Evolutionary conservation across 768 basidiomycete genomes (phyloP).

Genomic region (Mycena indigotica): DNA sequence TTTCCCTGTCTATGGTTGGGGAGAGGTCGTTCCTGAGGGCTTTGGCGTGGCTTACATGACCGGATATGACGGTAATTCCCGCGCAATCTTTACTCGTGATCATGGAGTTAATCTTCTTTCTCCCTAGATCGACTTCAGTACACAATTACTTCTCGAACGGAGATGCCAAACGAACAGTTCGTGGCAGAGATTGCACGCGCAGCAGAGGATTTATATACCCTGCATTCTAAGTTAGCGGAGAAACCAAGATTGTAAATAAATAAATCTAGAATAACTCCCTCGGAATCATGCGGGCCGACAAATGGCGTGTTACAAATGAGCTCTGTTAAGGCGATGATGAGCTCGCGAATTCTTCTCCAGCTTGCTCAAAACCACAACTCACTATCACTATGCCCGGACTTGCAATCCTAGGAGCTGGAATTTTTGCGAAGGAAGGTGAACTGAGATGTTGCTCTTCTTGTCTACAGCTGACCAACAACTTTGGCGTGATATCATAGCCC

Average conservation of each 20-base stretch:
- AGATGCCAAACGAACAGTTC: conserved; percentile 80
- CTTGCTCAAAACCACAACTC: neutral
- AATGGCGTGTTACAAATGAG: conserved; percentile 1
- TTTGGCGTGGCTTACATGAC: conserved; percentile 96
- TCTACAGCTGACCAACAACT: conserved; percentile 27
- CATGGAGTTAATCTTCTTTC: neutral
- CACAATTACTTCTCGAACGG: conserved; percentile 83
- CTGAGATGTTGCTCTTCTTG: conserved; percentile 27
- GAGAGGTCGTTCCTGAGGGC: conserved; percentile 91
- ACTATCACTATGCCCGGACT: conserved; percentile 47
- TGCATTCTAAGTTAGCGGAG: conserved; percentile 43
- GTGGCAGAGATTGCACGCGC: conserved; percentile 65
- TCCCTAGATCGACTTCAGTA: conserved; percentile 74
- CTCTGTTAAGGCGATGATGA: neutral
- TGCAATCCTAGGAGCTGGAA: conserved; percentile 80
- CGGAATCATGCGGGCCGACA: neutral
- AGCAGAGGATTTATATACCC: conserved; percentile 66
- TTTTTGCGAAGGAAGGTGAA: conserved; percentile 76
- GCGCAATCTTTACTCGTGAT: neutral
- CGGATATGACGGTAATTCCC: conserved; percentile 68
- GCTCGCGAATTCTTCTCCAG: neutral
- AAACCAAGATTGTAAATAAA: conserved; percentile 39
- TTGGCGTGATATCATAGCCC: conserved; percentile 49
- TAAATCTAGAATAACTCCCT: neutral
- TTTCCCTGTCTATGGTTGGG: conserved; percentile 90